Base-by-base conservation (phyloP, 371 early-diverging fungal species). In the Chytridiales sp. region DNA sequence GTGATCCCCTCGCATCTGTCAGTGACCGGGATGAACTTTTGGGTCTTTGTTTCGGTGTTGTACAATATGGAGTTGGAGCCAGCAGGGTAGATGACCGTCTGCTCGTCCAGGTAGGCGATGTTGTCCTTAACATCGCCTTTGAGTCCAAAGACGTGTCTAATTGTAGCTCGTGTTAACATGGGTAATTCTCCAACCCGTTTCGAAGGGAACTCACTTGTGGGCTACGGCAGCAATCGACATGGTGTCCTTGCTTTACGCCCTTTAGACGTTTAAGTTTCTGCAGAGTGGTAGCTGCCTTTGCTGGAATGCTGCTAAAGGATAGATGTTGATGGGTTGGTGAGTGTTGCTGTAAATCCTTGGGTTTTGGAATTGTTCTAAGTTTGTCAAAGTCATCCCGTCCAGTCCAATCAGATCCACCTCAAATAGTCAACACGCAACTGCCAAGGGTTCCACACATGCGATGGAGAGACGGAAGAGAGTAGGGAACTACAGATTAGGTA, bases 41-140 rank as follows among this genome's bases (percentile, higher is more conserved):
- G 82, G 9, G 63, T 24, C 53, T 73, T 75, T 8, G 72, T 65
- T 55, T 82, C 82, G 40, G 68, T 65, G 64, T 77, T 72, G 73
- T 76, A 80, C 15, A 80, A 62, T 41, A 80, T 62, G 40, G 70
- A 38, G 61, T 78, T 79, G 57, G 78, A 35, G 15, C 80, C 82
- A 38, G 74, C 70, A 1, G 80, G 78, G 55, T 81, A 81, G 22
- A 79, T 54, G 51, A 78, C 69, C 2, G 79, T 75, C 36, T 67
- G 68, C 60, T 78, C 80, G 56, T 80, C 80, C 31, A 77, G 47
- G 55, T 59, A 75, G 51, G 62, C 58, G 27, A 80, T 50, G 54
- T 62, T 68, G 54, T 66, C 51, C 24, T 61, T 64, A 27, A 75
- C 73, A 34, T 69, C 65, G 54, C 70, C 73, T 53, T 66, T 67